phyloP scores from a whole-genome alignment of 2,329 filamentous ascomycete species.

The Botrytis deweyae region DNA sequence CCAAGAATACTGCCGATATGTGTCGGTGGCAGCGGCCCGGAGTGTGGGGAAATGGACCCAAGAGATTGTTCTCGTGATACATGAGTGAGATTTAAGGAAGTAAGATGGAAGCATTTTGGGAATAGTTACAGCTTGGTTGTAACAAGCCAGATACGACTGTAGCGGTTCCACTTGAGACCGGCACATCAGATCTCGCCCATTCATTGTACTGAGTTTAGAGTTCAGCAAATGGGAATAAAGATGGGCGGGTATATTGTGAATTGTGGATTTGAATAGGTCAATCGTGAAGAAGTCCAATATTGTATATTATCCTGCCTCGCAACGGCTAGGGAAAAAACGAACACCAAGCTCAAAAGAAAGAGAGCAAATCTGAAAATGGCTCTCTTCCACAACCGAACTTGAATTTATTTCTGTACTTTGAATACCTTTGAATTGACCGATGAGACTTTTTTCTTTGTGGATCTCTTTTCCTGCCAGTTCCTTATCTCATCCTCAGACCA shows the following conservation, averaged over 20 bases:
- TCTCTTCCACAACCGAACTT: too few relatives aligned
- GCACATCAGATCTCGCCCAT: not conserved
- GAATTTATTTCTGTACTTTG: too few relatives aligned
- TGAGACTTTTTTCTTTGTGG: too few relatives aligned
- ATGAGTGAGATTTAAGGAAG: constrained; percentile 11
- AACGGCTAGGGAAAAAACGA: too few relatives aligned
- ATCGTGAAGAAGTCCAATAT: not conserved
- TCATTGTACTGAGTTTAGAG: not conserved
- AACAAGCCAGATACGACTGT: not conserved
- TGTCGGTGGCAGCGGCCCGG: constrained; percentile 20
- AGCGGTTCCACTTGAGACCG: not conserved
- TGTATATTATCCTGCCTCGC: not conserved
- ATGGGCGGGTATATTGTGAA: not conserved
- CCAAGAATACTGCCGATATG: constrained; percentile 8
- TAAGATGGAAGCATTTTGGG: not conserved
- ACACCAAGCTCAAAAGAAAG: too few relatives aligned
- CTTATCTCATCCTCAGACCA: too few relatives aligned
- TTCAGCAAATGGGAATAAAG: not conserved
- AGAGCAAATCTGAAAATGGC: too few relatives aligned
- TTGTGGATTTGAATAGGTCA: not conserved
- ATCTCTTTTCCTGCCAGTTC: too few relatives aligned
- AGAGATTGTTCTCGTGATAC: constrained; percentile 10
- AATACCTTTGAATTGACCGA: too few relatives aligned
- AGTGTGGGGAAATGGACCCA: not conserved
- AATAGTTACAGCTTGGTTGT: not conserved